A percentile compares a stretch with the other conserved stretches of the same genome.
Conservation (phyloP, 805 yeast genomes). For the Candida easanensis region DNA sequence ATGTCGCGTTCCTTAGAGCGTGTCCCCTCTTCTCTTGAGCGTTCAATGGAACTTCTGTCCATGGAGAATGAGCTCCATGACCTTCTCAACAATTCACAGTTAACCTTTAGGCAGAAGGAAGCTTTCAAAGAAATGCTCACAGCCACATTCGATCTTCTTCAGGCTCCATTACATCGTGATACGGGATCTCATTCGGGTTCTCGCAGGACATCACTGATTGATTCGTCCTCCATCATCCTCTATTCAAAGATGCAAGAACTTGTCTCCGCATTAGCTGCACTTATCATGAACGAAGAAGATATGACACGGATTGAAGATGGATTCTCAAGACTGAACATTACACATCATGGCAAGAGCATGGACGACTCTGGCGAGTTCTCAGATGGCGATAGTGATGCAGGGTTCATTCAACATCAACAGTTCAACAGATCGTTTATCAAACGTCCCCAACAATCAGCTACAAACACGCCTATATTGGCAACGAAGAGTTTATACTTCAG, state of each 20-base stretch:
- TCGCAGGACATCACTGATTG: slow-evolving; percentile 26
- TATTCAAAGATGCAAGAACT: slow-evolving; percentile 33
- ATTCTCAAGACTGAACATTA: not conserved
- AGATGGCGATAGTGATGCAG: slow-evolving; percentile 2
- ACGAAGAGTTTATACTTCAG: not conserved
- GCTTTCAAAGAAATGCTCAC: slow-evolving; percentile 23
- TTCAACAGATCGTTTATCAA: not conserved
- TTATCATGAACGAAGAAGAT: slow-evolving; percentile 30
- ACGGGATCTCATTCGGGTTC: too few relatives aligned
- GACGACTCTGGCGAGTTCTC: slow-evolving; percentile 10
- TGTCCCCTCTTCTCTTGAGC: slow-evolving; percentile 16
- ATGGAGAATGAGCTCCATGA: slow-evolving; percentile 30
- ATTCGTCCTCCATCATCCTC: slow-evolving; percentile 25
- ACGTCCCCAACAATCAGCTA: not conserved
- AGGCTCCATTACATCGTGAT: slow-evolving; percentile 19
- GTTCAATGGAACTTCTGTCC: slow-evolving; percentile 31
- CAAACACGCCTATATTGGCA: not conserved
- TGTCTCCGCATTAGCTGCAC: slow-evolving; percentile 31
- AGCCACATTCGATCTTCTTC: slow-evolving; percentile 28
- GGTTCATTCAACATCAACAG: not conserved
- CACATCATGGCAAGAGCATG: not conserved
- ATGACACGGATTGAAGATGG: slow-evolving; percentile 11
- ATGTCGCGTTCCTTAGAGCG: slow-evolving; percentile 3
- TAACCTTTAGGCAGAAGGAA: slow-evolving; percentile 16
- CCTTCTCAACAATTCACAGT: slow-evolving; percentile 20